Evolutionary conservation across 2,329 filamentous ascomycete genomes (phyloP), one percentile per base, ranked within the genome.

Genomic region (Aspergillus sp.): DNA sequence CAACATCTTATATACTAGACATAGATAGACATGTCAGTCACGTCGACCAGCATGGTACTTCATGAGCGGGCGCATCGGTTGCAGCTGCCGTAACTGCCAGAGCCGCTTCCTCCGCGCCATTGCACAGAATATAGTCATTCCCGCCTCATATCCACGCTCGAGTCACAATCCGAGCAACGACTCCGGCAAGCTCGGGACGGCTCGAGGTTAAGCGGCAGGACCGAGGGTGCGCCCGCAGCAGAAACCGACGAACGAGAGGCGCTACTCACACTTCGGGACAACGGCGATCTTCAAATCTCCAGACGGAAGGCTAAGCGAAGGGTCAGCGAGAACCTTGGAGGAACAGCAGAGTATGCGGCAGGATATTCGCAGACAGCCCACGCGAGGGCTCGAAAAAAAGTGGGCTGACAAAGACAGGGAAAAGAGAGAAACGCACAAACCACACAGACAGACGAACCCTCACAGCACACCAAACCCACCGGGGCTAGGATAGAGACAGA

Each of bases 1-100:
- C 67, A 82, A 82, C 82, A 86, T 88, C 49, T 55, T 69, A 36
- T 46, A 41, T 39, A 45, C 39, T 45, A 41, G 33, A 27, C 28
- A n/a, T 42, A 41, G 26, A 29, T 13, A 30, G 4, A 35, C 1
- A 3, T 26, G 35, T 44, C 32, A 44, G 45, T 47, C 31, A 30
- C 16, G 17, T 14, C 19, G 26, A 26, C 34, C 37, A 44, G 43
- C 24, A 32, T 22, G 19, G 14, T 25, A 27, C 17, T 11, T 31
- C 11, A 10, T 26, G 7, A 6, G 19, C 19, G 10, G 3, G 25
- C 25, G 25, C 25, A 22, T 31, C 19, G n/a, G 7, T 12, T 22
- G 5, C 20, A 14, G 13, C 29, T 14, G 19, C 12, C 19, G 12
- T 13, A 22, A 17, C 13, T 14, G n/a, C 16, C 28, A 8, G 7